These are phyloP conservation scores for Clohesyomyces aquaticus DNA, from an alignment of 495 filamentous ascomycete species.

Conservation along the genomic window DNA sequence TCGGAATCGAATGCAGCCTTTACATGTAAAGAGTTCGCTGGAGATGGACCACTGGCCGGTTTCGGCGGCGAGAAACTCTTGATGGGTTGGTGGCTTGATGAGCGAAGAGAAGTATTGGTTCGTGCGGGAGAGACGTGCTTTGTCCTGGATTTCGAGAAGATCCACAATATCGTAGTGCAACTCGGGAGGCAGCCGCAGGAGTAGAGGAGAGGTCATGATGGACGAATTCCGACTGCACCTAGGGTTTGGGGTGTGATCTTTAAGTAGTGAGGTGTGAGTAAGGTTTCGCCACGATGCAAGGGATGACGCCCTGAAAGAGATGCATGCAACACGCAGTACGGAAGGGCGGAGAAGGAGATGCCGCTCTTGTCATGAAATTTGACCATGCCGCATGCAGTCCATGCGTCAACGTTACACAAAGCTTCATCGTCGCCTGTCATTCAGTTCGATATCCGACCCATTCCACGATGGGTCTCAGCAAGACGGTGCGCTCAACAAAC, in stretches of 20 bases:
- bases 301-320: neutral
- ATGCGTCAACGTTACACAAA: slow-evolving; percentile 15
- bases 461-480: neutral
- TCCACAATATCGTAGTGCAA: slow-evolving; percentile 32
- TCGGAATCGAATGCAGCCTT: slow-evolving; percentile 21
- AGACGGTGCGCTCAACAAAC: too few species aligned
- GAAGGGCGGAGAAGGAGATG: neutral
- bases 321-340: neutral
- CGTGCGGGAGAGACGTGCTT: slow-evolving; percentile 13
- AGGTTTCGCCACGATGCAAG: neutral
- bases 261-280: neutral
- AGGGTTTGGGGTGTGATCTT: neutral
- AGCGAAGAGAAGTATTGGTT: slow-evolving; percentile 18
- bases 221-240: neutral
- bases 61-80: slow-evolving; percentile 28
- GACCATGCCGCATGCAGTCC: neutral
- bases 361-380: neutral
- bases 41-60: slow-evolving; percentile 18
- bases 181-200: slow-evolving; percentile 34
- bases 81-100: slow-evolving; percentile 20
- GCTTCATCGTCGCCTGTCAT: slow-evolving; percentile 3
- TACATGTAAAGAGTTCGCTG: slow-evolving; percentile 28
- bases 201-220: slow-evolving; percentile 17
- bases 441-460: neutral
- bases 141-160: slow-evolving; percentile 23